Conservation (phyloP, 257 asterid species). For the Nicotiana tabacum region DNA sequence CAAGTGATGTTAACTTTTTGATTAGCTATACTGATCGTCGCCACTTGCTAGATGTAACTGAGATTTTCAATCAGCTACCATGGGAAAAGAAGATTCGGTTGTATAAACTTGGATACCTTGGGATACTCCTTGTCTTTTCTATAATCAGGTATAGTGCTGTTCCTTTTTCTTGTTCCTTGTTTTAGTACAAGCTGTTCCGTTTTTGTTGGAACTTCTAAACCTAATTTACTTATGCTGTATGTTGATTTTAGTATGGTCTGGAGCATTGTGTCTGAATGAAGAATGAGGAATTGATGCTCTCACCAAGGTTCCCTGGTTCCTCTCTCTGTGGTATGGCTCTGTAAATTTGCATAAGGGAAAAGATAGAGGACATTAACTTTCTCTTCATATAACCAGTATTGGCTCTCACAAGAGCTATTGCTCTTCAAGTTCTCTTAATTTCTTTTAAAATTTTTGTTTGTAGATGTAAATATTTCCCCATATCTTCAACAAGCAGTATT, state of each 20-base stretch:
- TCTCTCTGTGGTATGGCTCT: not conserved
- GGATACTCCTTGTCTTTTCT: constrained; percentile 43
- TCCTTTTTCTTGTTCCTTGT: not conserved
- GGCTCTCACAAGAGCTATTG: not conserved
- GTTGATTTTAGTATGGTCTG: constrained; percentile 57
- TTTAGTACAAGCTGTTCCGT: not conserved
- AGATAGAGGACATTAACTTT: not conserved
- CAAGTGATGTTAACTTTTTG: constrained; percentile 15
- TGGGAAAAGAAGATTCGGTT: constrained; percentile 62
- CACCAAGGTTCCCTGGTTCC: not conserved
- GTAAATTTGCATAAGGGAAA: not conserved
- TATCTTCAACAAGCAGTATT: not conserved
- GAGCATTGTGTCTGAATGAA: constrained; percentile 60
- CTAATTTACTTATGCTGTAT: not conserved
- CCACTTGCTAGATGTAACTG: constrained; percentile 82
- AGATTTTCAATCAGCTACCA: constrained; percentile 75
- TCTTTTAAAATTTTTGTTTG: not conserved
- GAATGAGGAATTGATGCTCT: constrained; percentile 13
- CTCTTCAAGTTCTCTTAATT: not conserved
- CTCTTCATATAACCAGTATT: not conserved
- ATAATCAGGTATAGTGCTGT: constrained; percentile 46
- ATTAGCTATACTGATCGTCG: constrained; percentile 45
- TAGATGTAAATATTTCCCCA: not conserved
- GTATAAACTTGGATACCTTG: constrained; percentile 66
- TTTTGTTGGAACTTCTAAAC: not conserved